A percentile compares a stretch with the other conserved stretches of the same genome.
Evolutionary conservation across 2,329 filamentous ascomycete genomes (phyloP).

Genomic region (Fusarium oxysporum): DNA sequence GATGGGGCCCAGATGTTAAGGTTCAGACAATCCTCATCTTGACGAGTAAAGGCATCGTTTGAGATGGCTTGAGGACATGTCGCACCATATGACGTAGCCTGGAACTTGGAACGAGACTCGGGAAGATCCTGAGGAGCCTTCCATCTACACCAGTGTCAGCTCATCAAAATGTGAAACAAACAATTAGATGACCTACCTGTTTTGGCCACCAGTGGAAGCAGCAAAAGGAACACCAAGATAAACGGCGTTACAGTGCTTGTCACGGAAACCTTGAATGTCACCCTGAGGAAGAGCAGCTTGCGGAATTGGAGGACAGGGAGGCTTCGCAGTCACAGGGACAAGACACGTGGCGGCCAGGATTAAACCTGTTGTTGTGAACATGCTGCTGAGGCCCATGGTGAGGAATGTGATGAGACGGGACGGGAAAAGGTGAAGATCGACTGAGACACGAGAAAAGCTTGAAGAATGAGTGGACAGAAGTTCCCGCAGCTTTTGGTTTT

Average conservation of each 20-base stretch:
- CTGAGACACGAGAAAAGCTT: not conserved
- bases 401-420: slow-evolving; percentile 5
- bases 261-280: slow-evolving; percentile 51
- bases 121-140: slow-evolving; percentile 36
- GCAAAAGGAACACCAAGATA: slow-evolving; percentile 56
- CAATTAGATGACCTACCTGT: slow-evolving; percentile 39
- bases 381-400: slow-evolving; percentile 30
- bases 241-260: slow-evolving; percentile 49
- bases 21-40: slow-evolving; percentile 57
- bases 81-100: slow-evolving; percentile 34
- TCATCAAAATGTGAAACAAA: not conserved
- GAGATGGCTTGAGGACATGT: slow-evolving; percentile 43
- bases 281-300: slow-evolving; percentile 44
- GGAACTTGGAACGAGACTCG: slow-evolving; percentile 17
- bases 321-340: not conserved
- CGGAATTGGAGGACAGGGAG: slow-evolving; percentile 12
- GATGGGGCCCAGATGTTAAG: slow-evolving; percentile 54
- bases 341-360: slow-evolving; percentile 33
- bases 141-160: slow-evolving; percentile 33
- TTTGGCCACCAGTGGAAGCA: slow-evolving; percentile 53
- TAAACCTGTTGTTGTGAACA: slow-evolving; percentile 27
- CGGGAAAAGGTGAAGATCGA: slow-evolving; percentile 31
- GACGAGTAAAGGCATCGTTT: slow-evolving; percentile 26
- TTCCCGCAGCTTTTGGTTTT: slow-evolving; percentile 1
- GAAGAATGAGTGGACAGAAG: not conserved